phyloP scores from a whole-genome alignment of 106 monocot species.

The Phalaenopsis equestris region DNA sequence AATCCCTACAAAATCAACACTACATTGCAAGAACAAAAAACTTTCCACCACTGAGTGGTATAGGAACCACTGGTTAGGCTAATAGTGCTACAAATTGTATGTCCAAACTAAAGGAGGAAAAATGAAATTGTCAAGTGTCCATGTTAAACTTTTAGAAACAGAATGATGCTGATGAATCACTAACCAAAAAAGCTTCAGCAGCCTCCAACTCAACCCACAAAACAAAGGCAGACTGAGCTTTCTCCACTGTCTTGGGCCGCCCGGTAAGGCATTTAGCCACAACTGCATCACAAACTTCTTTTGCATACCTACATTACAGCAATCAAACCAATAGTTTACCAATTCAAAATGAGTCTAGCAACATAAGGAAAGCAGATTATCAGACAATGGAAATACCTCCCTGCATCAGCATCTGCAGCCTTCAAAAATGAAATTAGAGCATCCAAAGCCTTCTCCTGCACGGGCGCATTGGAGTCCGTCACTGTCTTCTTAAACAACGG shows the following conservation, averaged over 20 bases:
- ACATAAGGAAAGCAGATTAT: not conserved
- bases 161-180: conserved; percentile 4
- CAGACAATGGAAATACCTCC: conserved; percentile 30
- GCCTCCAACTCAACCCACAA: conserved; percentile 98
- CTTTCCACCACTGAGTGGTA: not conserved
- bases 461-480: conserved; percentile 92
- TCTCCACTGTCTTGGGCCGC: conserved; percentile 95
- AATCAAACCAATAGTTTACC: not conserved
- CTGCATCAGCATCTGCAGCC: conserved; percentile 89
- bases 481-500: conserved; percentile 92
- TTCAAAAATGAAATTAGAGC: conserved; percentile 69
- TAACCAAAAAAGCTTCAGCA: conserved; percentile 81
- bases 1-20: not conserved
- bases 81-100: not conserved
- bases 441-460: conserved; percentile 98
- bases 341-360: not conserved
- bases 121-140: not conserved
- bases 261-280: conserved; percentile 96
- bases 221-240: conserved; percentile 69
- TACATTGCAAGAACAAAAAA: not conserved
- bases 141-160: not conserved
- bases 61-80: not conserved
- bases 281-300: conserved; percentile 92
- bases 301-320: conserved; percentile 55
- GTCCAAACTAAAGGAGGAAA: not conserved